phyloP scores from a whole-genome alignment of 257 asterid genomes.

The Craterostigma plantagineum region DNA sequence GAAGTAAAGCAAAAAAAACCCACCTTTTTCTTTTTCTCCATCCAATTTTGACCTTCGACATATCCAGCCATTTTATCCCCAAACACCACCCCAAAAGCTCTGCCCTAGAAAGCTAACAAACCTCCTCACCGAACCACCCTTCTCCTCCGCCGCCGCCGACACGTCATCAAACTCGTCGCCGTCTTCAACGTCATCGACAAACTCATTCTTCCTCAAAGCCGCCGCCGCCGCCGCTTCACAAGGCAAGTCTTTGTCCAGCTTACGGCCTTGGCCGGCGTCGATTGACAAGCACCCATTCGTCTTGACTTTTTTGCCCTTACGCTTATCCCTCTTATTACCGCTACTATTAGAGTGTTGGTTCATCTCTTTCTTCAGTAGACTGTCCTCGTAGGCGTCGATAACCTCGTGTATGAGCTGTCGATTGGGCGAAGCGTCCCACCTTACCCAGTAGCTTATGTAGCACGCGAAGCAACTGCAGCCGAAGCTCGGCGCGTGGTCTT shows the following conservation, averaged over 20 bases:
- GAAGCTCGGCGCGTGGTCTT: conserved; percentile 40
- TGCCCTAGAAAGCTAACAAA: conserved; percentile 54
- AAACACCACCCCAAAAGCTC: conserved; percentile 58
- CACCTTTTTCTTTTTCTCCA: conserved; percentile 10
- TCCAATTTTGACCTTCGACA: neutral
- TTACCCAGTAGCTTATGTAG: conserved; percentile 53
- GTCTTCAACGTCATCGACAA: conserved; percentile 15
- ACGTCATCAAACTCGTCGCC: conserved; percentile 18
- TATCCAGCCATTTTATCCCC: conserved; percentile 24
- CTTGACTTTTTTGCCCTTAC: conserved; percentile 21
- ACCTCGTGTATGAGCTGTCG: conserved; percentile 55
- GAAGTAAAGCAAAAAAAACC: conserved; percentile 7
- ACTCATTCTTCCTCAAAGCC: conserved; percentile 11
- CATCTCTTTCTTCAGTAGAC: conserved; percentile 18
- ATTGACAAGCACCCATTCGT: conserved; percentile 16
- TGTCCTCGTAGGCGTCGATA: conserved; percentile 52
- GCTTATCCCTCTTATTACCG: conserved; percentile 16
- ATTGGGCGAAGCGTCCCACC: conserved; percentile 63
- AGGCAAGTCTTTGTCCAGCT: conserved; percentile 11
- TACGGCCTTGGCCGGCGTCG: conserved; percentile 6
- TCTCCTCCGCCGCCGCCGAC: conserved; percentile 18
- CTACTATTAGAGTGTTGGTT: conserved; percentile 11
- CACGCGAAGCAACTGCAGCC: conserved; percentile 61
- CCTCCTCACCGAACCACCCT: conserved; percentile 40
- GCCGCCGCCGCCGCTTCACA: conserved; percentile 6